Base-by-base conservation (phyloP, 2,329 filamentous ascomycete species). In the Trichoderma atrobrunneum region DNA sequence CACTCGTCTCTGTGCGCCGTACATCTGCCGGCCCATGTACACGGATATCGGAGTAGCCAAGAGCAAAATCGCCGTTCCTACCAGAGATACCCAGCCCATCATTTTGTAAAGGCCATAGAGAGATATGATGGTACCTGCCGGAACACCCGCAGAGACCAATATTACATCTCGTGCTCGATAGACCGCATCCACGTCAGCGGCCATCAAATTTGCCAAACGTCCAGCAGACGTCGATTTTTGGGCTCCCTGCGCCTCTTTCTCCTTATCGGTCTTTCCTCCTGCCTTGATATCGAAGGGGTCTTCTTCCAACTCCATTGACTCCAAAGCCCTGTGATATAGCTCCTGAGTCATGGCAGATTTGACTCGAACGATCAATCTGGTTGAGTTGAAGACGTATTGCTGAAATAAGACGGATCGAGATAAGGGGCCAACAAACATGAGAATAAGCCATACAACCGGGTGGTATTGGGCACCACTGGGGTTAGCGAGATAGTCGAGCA, bases 281-380 rank as follows among this genome's bases (percentile, higher is more conserved):
- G n/a, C 43, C 43, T 69, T 69, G n/a, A 77, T 30, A 65, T 80
- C 78, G 72, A 87, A 86, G 1, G 84, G 82, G 66, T 88, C 86
- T n/a, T 88, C 85, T 62, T 89, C 85, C 56, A 89, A 79, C 72
- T 88, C 86, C 85, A 87, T 87, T 1, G 87, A 89, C 10, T 80
- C 81, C 75, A 89, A 82, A 3, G 87, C 87, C 59, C 84, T 85
- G 73, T 85, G 84, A 74, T 90, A 89, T 11, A 89, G 81, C 76
- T 89, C 88, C 74, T 89, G 87, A 0, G 87, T 88, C 72, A 90
- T 81, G 32, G 85, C 87, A 32, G 87, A 84, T 75, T 88, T 88
- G 70, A 89, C 79, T 30, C 88, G 85, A 43, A 89, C 86, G 39
- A 88, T 79, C 57, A 89, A 78, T n/a, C 87, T 82, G 3, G 87